Evolutionary conservation across 805 yeast species (phyloP).

Genomic region (Ogataea henricii): DNA sequence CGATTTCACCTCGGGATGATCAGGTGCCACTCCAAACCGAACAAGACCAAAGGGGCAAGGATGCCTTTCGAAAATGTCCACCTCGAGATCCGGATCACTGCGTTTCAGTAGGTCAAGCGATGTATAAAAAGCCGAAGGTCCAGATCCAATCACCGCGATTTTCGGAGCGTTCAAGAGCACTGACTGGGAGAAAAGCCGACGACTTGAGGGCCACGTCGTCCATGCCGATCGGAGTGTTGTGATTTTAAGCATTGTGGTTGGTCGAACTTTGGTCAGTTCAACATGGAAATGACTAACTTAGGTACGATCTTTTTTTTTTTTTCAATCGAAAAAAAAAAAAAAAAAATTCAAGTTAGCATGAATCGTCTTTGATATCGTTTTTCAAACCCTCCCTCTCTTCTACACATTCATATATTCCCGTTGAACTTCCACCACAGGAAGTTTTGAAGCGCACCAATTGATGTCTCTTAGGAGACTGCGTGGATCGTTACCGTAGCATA

Average conservation of each 20-base stretch:
- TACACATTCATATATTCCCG: slow-evolving; percentile 26
- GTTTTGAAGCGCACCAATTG: slow-evolving; percentile 71
- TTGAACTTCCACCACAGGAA: slow-evolving; percentile 27
- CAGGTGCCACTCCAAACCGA: slow-evolving; percentile 98
- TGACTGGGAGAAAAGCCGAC: neutral
- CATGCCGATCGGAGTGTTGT: neutral
- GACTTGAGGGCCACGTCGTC: neutral
- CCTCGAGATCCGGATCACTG: slow-evolving; percentile 29
- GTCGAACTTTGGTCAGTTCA: too few relatives aligned
- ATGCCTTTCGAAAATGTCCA: slow-evolving; percentile 79
- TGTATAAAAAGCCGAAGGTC: slow-evolving; percentile 96
- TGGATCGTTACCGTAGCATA: slow-evolving; percentile 59
- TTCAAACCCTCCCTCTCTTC: neutral
- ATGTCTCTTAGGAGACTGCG: slow-evolving; percentile 74
- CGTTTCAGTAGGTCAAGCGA: slow-evolving; percentile 65
- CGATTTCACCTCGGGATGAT: slow-evolving; percentile 93
- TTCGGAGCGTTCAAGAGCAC: slow-evolving; percentile 23
- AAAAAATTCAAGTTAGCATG: too few relatives aligned
- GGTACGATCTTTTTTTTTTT: too few relatives aligned
- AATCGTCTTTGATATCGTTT: neutral
- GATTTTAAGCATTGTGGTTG: neutral
- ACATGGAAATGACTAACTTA: too few relatives aligned
- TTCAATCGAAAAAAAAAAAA: too few relatives aligned
- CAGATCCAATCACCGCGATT: slow-evolving; percentile 87
- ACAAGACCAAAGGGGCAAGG: slow-evolving; percentile 93